A percentile compares a stretch with the other conserved stretches of the same genome.
Evolutionary conservation across 2,329 filamentous ascomycete genomes (phyloP).

Genomic region (Colletotrichum salicis): DNA sequence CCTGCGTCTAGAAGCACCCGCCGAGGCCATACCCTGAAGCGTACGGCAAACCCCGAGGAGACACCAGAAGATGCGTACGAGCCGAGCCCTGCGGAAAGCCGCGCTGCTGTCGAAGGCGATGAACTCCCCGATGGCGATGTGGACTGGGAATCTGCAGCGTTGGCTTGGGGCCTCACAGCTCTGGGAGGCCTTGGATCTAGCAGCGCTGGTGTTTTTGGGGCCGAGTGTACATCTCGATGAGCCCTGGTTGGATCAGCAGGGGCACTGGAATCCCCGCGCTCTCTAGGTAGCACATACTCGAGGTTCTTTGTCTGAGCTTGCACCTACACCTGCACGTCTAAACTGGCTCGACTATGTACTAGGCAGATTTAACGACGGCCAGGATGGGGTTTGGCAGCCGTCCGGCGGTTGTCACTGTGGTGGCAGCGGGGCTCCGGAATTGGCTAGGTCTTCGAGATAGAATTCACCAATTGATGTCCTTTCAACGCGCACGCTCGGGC

Average conservation of each 20-base stretch:
- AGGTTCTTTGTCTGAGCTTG: constrained; percentile 14
- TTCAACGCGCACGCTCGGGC: neutral
- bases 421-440: constrained; percentile 12
- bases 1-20: constrained; percentile 33
- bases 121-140: constrained; percentile 50
- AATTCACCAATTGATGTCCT: constrained; percentile 18
- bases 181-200: constrained; percentile 57
- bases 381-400: constrained; percentile 4
- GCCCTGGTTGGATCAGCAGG: neutral
- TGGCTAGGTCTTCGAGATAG: constrained; percentile 5
- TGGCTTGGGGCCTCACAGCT: constrained; percentile 58
- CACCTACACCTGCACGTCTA: neutral
- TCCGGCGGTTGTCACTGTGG: constrained; percentile 4
- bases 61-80: constrained; percentile 50
- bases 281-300: neutral
- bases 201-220: constrained; percentile 58
- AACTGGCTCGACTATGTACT: neutral
- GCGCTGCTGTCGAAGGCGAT: constrained; percentile 52
- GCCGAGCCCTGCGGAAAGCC: constrained; percentile 47
- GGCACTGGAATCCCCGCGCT: neutral
- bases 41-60: constrained; percentile 40
- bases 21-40: constrained; percentile 42
- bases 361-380: neutral
- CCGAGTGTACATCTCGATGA: constrained; percentile 55
- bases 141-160: constrained; percentile 59